Evolutionary conservation across 257 asterid species (phyloP).

Genomic region (Fraxinus anomala): DNA sequence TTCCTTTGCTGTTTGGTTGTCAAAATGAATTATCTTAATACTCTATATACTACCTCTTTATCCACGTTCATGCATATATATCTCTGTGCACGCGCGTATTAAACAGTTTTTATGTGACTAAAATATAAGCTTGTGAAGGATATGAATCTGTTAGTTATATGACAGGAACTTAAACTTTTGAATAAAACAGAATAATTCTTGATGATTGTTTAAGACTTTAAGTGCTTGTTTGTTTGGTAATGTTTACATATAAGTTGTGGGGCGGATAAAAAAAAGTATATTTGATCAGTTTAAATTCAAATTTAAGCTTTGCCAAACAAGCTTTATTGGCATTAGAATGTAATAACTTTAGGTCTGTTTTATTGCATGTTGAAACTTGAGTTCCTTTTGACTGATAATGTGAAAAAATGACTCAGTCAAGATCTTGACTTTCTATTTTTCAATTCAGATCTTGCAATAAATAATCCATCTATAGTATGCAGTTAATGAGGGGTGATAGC

Average conservation of each 20-base stretch:
- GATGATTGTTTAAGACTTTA: neutral
- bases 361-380: neutral
- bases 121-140: neutral
- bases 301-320: no score
- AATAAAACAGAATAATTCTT: neutral
- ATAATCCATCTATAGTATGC: neutral
- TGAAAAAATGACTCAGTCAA: neutral
- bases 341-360: neutral
- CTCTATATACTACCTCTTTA: no score
- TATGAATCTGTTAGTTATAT: neutral
- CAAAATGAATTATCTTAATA: neutral
- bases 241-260: no score
- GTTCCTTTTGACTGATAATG: neutral
- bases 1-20: neutral
- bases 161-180: neutral
- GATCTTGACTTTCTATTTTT: neutral
- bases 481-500: neutral
- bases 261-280: no score
- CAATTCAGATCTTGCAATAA: neutral
- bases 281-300: no score
- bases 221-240: no score
- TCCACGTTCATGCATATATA: neutral
- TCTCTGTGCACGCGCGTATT: neutral
- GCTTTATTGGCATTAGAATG: no score
- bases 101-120: neutral